Evolutionary conservation across 495 filamentous ascomycete genomes (phyloP).

Genomic region (Glutinoglossum americanum): DNA sequence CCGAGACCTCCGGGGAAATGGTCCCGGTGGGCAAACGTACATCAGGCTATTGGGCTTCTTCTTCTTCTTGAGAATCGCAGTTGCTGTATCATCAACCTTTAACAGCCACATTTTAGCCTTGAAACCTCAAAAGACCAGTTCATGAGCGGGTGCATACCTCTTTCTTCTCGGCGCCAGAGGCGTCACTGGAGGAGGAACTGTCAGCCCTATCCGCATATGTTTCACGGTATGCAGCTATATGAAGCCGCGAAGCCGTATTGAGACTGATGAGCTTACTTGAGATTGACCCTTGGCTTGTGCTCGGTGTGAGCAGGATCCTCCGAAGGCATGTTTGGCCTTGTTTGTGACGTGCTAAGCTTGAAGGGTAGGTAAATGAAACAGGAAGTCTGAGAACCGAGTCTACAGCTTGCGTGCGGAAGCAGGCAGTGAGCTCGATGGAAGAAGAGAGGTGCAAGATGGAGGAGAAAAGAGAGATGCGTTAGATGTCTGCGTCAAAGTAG

Average conservation of each 20-base stretch:
- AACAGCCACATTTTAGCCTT: constrained; percentile 7
- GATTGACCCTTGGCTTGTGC: constrained; percentile 1
- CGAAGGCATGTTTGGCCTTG: background rate
- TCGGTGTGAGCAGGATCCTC: background rate
- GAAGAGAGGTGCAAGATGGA: background rate
- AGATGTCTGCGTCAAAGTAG: background rate
- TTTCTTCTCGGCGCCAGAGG: constrained; percentile 73
- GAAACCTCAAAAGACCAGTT: constrained; percentile 14
- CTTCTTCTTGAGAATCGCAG: constrained; percentile 98
- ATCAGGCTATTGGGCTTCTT: constrained; percentile 99
- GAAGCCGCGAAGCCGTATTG: background rate
- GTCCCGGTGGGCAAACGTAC: constrained; percentile 26
- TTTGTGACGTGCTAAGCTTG: background rate
- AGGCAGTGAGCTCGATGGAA: background rate
- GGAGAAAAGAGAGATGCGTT: background rate
- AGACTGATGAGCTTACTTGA: constrained; percentile 5
- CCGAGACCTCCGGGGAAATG: background rate
- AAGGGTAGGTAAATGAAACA: background rate
- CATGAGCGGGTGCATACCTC: constrained; percentile 32
- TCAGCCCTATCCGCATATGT: constrained; percentile 14
- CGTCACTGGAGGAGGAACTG: constrained; percentile 36
- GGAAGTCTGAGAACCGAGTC: background rate
- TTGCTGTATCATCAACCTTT: constrained; percentile 80
- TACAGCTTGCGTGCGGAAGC: background rate
- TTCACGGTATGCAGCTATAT: constrained; percentile 7